Evolutionary conservation across 2,329 filamentous ascomycete genomes (phyloP).

Genomic region (Aspergillus aculeatus): DNA sequence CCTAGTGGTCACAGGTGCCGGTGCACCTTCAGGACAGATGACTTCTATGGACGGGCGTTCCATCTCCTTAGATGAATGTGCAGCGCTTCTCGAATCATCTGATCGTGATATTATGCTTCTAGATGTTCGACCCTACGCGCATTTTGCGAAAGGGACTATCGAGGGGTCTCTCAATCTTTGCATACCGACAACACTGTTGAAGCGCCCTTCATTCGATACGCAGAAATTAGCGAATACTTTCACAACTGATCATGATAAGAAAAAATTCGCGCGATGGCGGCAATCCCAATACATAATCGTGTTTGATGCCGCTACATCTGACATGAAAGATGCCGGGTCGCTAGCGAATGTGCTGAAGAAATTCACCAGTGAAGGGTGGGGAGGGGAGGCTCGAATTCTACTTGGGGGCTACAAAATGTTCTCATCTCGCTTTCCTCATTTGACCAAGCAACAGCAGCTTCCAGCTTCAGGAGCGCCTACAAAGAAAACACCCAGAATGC

Average conservation of each 20-base stretch:
- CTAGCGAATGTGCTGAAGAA: constrained; percentile 90
- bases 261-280: constrained; percentile 74
- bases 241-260: constrained; percentile 66
- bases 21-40: not conserved
- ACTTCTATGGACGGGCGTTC: constrained; percentile 38
- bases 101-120: constrained; percentile 66
- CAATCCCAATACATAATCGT: constrained; percentile 75
- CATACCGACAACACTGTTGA: constrained; percentile 90
- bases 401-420: constrained; percentile 80
- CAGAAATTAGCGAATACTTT: constrained; percentile 87
- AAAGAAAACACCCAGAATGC: constrained; percentile 53
- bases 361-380: constrained; percentile 80
- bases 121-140: constrained; percentile 82
- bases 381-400: constrained; percentile 70
- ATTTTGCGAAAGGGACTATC: constrained; percentile 73
- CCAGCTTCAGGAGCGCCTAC: constrained; percentile 34
- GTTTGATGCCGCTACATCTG: constrained; percentile 75
- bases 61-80: constrained; percentile 42
- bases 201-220: constrained; percentile 85
- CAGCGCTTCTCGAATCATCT: constrained; percentile 55
- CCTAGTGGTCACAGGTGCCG: constrained; percentile 5
- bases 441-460: constrained; percentile 25
- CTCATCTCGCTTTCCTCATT: constrained; percentile 61
- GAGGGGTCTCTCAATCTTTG: constrained; percentile 84
- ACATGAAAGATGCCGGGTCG: constrained; percentile 75